These are phyloP conservation scores for Zopfia rhizophila DNA, from an alignment of 2,329 filamentous ascomycete species.

Conservation along the genomic window DNA sequence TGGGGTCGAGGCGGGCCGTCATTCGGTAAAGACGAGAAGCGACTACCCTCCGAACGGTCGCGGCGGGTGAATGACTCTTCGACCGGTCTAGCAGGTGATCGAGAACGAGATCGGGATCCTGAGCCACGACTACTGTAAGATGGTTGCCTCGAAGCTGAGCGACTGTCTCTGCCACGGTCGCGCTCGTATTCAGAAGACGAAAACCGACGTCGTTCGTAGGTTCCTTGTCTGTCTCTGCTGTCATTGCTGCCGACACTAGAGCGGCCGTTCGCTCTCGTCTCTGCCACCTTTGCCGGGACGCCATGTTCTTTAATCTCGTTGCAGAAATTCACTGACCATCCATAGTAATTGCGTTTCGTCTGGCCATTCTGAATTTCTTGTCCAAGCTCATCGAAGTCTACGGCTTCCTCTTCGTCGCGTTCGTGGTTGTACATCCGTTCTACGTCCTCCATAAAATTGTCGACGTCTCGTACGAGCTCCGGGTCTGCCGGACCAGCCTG, in stretches of 20 bases:
- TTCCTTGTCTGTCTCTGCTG: conserved; percentile 15
- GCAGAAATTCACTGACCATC: conserved; percentile 85
- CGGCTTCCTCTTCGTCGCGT: conserved; percentile 59
- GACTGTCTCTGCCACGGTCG: conserved; percentile 20
- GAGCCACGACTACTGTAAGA: conserved; percentile 24
- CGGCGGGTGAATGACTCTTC: too few species aligned
- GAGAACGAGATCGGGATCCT: conserved; percentile 29
- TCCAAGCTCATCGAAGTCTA: conserved; percentile 48
- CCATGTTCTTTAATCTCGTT: conserved; percentile 74
- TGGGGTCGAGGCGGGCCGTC: conserved; percentile 17
- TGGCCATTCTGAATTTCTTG: conserved; percentile 70
- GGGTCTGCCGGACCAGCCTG: conserved; percentile 74
- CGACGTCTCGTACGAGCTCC: conserved; percentile 73
- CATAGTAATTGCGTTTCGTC: conserved; percentile 81
- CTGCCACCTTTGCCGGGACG: not conserved
- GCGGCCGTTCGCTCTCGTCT: not conserved
- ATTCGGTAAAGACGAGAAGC: conserved; percentile 22
- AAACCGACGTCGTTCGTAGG: conserved; percentile 24
- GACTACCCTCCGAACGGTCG: conserved; percentile 22
- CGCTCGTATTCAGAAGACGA: conserved; percentile 28
- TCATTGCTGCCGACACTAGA: conserved; percentile 6
- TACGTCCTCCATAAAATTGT: conserved; percentile 74
- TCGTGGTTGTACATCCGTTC: conserved; percentile 72
- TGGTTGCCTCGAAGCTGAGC: conserved; percentile 17
- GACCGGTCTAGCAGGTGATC: too few species aligned